Conservation (phyloP, 345 rosid species). For the Firmiana major region DNA sequence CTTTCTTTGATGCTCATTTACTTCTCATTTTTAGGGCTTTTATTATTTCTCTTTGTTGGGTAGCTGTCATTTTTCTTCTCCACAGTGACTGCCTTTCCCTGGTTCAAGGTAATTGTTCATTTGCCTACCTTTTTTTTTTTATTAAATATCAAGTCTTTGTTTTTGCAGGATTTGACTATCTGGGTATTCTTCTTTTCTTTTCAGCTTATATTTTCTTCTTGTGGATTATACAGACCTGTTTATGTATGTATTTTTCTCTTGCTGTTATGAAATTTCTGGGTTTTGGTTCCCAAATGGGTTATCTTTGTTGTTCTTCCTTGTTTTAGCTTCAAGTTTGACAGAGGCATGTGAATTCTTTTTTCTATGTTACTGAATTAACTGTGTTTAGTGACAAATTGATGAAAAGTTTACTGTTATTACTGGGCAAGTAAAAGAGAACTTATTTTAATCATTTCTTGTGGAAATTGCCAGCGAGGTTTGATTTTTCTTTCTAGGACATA, state of each 20-base stretch:
- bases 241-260: background rate
- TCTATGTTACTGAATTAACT: background rate
- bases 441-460: background rate
- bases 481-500: background rate
- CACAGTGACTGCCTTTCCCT: conserved; percentile 14
- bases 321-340: background rate
- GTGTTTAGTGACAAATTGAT: background rate
- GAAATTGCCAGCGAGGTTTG: background rate
- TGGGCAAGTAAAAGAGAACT: background rate
- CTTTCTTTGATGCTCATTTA: conserved; percentile 9
- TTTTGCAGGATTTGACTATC: conserved; percentile 7
- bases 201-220: background rate
- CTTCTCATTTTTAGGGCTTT: conserved; percentile 19
- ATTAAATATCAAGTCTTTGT: background rate
- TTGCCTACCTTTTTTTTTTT: background rate
- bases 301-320: background rate
- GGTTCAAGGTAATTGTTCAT: conserved; percentile 9
- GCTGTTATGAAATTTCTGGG: background rate
- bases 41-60: conserved; percentile 14
- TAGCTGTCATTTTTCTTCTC: conserved; percentile 16
- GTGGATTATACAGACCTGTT: background rate
- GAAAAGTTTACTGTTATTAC: background rate
- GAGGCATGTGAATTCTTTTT: background rate
- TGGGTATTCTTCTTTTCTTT: background rate
- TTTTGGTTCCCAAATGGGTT: conserved; percentile 1